Evolutionary conservation across 225 moss, liverwort and hornwort genomes (phyloP), one percentile per base, ranked within the genome.

Genomic region (Asterella californica): DNA sequence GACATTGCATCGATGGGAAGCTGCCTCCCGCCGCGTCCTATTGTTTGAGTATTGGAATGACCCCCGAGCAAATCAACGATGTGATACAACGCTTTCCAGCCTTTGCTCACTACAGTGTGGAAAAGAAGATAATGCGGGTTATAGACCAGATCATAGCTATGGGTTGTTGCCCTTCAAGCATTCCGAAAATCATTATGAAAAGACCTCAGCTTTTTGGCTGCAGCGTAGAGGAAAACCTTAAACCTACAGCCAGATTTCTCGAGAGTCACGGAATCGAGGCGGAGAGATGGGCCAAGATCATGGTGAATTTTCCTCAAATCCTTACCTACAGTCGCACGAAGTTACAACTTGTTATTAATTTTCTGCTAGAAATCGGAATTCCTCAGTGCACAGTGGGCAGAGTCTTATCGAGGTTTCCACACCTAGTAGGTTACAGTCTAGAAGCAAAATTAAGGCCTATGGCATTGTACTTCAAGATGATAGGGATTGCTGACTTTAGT

Each of bases 161-260:
- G 87, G 91, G 91, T 49, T 84, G 91, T 66, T 53, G 83, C 29
- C 34, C 74, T 0, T 38, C 70, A n/a, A 84, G 79, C 75, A 86
- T 92, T 4, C 91, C 91, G n/a, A 85, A 42, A 67, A 83, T 92
- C 33, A 81, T 86, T 14, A 76, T 79, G 63, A 91, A 91, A 84
- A 83, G 91, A 72, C 92, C 90, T 1, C 89, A 90, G 67, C 87
- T 92, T 30, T 91, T 92, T 67, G 90, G 90, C 52, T 92, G 92
- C 79, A 92, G 88, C 65, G 85, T 91, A 53, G 88, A 88, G 78
- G 91, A 90, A 25, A 92, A 91, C 49, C 85, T 92, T 2, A 90
- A 83, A 83, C 90, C 92, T 17, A 91, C 81, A 72, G 85, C 87
- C 27, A 25, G 72, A 68, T 85, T 90, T 54, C 72, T 92, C 27